Evolutionary conservation across 257 asterid genomes (phyloP).

Genomic region (Plectranthus barbatus): DNA sequence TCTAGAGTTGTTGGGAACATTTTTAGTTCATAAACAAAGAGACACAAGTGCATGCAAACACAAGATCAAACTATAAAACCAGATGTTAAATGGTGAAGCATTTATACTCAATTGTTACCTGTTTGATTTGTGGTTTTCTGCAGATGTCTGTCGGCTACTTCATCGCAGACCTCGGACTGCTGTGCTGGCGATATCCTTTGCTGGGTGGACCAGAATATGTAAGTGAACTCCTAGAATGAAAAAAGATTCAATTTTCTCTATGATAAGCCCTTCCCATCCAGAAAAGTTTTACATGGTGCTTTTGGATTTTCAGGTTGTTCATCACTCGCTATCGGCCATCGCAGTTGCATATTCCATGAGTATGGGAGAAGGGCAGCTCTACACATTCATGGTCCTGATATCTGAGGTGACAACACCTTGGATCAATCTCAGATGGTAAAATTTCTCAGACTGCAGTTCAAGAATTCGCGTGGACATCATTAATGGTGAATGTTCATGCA

Average conservation of each 20-base stretch:
- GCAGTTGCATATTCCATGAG: constrained; percentile 88
- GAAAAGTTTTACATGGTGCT: no score
- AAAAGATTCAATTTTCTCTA: neutral
- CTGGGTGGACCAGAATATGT: constrained; percentile 94
- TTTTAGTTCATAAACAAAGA: no score
- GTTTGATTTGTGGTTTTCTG: no score
- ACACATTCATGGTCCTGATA: constrained; percentile 95
- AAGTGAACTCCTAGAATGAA: constrained; percentile 33
- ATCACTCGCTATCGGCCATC: constrained; percentile 83
- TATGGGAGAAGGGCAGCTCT: constrained; percentile 92
- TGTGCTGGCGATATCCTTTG: constrained; percentile 86
- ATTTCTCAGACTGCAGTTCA: neutral
- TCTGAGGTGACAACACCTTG: constrained; percentile 93
- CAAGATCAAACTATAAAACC: no score
- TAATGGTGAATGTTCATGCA: constrained; percentile 15
- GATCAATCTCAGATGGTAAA: constrained; percentile 91
- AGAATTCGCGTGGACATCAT: no score
- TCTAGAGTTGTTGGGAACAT: no score
- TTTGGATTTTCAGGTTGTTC: constrained; percentile 70
- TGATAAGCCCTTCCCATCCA: constrained; percentile 12
- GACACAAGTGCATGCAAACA: no score
- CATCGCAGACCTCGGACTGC: constrained; percentile 84
- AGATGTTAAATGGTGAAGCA: no score
- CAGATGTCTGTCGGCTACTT: constrained; percentile 93
- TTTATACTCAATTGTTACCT: neutral